Evolutionary conservation across 2,329 filamentous ascomycete genomes (phyloP), one percentile per base, ranked within the genome.

Genomic region (Ramichloridium luteum): DNA sequence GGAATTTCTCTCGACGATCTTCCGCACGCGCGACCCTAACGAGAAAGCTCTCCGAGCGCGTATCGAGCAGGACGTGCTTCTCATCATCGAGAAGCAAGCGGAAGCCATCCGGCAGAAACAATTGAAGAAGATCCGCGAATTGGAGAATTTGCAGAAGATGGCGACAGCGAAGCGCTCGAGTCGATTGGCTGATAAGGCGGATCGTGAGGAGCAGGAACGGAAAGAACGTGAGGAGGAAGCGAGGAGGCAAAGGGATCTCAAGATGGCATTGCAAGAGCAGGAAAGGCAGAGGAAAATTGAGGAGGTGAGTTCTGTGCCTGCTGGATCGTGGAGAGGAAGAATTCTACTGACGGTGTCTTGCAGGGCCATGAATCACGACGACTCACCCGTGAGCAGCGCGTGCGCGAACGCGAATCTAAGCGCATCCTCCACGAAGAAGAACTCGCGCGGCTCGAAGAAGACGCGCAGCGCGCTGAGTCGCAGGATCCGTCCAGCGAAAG

Each of bases 101-200:
- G 73, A 77, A 44, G 64, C 67, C 27, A 62, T 86, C 46, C 71
- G 76, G 16, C 75, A 77, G 38, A 86, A 88, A 55, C 63, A 66
- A 61, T 74, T 59, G 68, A 83, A 64, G 65, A 79, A 79, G 46
- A 74, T 92, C 52, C 82, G 77, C 40, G 88, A 96, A 48, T 58
- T 93, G 13, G 64, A 84, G 31, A 84, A 76, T 44, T 58, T 93
- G 43, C 78, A 88, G 46, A 88, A 90, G 53, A 70, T 96, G 60
- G 84, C 84, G n/a, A 82, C 79, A 35, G 88, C 90, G 3, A 98
- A 98, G 60, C 70, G 90, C 40, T 98, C 90, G 1, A 93, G 83
- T 48, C 75, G 90, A 40, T 74, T 98, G 44, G 86, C 88, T 12
- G 71, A 72, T 42, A 92, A 84, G 51, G 64, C 75, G 18, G 85